Conservation (phyloP, 257 asterid species). For the Fraxinus cuspidata region DNA sequence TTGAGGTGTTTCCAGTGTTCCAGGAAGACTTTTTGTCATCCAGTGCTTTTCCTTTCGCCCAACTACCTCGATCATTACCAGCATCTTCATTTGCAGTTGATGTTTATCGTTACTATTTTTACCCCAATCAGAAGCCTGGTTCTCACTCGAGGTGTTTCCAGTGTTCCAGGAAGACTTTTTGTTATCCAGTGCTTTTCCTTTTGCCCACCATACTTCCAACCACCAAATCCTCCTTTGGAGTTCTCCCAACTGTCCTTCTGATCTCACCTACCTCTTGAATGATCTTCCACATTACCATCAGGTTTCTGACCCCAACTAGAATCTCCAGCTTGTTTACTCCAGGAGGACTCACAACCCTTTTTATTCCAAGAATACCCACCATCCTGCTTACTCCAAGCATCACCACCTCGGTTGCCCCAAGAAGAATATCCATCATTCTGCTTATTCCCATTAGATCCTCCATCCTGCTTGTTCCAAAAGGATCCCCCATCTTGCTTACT, state of each 20-base stretch:
- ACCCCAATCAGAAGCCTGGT: conserved; percentile 49
- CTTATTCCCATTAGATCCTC: conserved; percentile 7
- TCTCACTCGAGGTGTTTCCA: conserved; percentile 34
- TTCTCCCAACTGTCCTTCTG: conserved; percentile 30
- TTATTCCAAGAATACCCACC: conserved; percentile 37
- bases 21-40: conserved; percentile 35
- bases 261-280: conserved; percentile 20
- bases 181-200: conserved; percentile 29
- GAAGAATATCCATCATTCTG: conserved; percentile 17
- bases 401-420: conserved; percentile 28
- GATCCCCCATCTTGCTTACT: background rate
- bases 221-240: conserved; percentile 26
- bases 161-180: conserved; percentile 39
- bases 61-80: conserved; percentile 33
- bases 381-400: conserved; percentile 31
- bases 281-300: conserved; percentile 25
- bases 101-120: conserved; percentile 9
- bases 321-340: conserved; percentile 36
- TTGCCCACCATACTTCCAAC: conserved; percentile 37
- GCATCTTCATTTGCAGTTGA: conserved; percentile 34
- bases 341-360: conserved; percentile 27
- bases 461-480: background rate
- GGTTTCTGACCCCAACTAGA: conserved; percentile 37
- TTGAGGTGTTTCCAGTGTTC: conserved; percentile 32
- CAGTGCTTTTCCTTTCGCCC: conserved; percentile 37